Evolutionary conservation across 805 yeast species (phyloP).

Genomic region (Kodamaea laetipori): DNA sequence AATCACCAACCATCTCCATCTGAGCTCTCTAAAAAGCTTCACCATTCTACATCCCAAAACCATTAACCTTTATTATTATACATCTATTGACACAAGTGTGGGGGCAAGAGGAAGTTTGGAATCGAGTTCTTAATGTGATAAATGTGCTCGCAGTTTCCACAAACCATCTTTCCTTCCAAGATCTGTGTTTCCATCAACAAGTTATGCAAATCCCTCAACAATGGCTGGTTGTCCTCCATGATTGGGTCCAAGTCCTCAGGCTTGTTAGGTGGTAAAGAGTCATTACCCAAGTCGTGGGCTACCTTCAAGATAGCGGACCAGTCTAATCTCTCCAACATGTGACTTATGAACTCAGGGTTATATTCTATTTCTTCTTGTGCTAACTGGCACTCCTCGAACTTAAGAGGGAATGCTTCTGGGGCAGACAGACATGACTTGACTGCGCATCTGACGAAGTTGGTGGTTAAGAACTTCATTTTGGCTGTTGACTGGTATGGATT

Average conservation of each 20-base stretch:
- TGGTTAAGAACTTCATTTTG: conserved; percentile 87
- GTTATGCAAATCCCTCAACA: conserved; percentile 75
- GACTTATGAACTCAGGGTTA: conserved; percentile 75
- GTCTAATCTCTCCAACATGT: conserved; percentile 78
- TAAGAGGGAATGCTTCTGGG: conserved; percentile 77
- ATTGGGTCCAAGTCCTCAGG: conserved; percentile 60
- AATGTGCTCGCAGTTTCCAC: conserved; percentile 81
- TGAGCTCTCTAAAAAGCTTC: too few species aligned
- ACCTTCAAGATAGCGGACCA: conserved; percentile 85
- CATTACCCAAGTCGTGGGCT: conserved; percentile 61
- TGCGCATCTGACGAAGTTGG: conserved; percentile 94
- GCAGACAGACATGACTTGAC: conserved; percentile 77
- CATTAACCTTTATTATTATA: background rate
- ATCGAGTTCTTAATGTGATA: conserved; percentile 91
- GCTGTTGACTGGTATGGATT: background rate
- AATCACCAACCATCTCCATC: too few species aligned
- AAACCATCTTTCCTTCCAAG: conserved; percentile 84
- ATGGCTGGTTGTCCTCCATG: conserved; percentile 51
- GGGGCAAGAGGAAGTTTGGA: conserved; percentile 92
- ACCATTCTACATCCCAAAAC: background rate
- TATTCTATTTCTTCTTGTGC: conserved; percentile 79
- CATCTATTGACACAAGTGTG: conserved; percentile 55
- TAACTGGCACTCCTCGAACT: conserved; percentile 65
- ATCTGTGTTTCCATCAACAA: conserved; percentile 84
- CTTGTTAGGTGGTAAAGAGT: conserved; percentile 41